Base-by-base conservation (phyloP, 768 basidiomycete genomes). In the Daedalea quercina region DNA sequence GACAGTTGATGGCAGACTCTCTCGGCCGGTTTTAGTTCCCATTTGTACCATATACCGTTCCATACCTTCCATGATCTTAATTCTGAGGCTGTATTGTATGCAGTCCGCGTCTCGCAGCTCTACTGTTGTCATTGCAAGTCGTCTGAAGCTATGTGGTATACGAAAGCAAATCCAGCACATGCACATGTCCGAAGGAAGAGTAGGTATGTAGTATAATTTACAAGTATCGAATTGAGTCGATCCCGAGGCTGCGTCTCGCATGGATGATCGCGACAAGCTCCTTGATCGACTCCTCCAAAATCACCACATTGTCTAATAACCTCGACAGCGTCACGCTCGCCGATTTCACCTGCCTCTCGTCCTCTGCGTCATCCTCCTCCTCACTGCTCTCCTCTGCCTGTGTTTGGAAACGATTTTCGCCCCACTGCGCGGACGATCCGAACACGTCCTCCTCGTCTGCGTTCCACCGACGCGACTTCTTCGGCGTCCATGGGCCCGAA, bases 231-330 rank as follows among this genome's bases (percentile, higher is more conserved):
- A 92, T 69, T 22, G 82, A 75, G 69, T 94, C 92, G 56, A 94
- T 87, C 9, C 93, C 93, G 50, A 94, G 69, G 68, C 83, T 85
- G 55, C 89, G 74, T 54, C 92, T 74, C 15, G 89, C 90, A 68
- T 90, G 85, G 48, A 94, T 80, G 57, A 93, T 85, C 13, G 90
- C 89, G 13, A 83, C 82, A 31, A 94, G 72, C 67, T 98, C 95
- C 70, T 97, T 97, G 63, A 97, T 87, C 55, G 85, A 87, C 68
- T 97, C 95, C 69, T 97, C 95, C 56, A 98, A 65, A 37, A 97
- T 84, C 26, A 98, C 93, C 26, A 94, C 87, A 63, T 97, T 97
- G 65, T 97, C 95, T 66, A 97, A 71, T 51, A 97, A 66, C 57
- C 80, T 84, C 43, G 90, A 93, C 49, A 98, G 73, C 8, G 88